Conservation (phyloP, 768 basidiomycete genomes). For the Pulveroboletus sp. region DNA sequence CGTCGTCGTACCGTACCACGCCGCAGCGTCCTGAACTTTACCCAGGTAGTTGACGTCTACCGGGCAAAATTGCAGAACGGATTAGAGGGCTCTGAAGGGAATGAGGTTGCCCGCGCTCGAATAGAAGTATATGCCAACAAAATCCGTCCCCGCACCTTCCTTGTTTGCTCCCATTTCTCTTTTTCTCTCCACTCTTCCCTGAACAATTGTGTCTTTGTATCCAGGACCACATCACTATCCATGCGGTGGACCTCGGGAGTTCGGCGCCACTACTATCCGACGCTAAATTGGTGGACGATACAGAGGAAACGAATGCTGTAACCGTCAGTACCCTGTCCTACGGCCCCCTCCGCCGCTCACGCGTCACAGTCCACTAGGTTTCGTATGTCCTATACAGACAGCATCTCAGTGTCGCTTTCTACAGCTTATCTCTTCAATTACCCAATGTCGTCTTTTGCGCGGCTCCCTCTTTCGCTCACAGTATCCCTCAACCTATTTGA, state of each 20-base stretch:
- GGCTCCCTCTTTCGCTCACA: slow-evolving; percentile 75
- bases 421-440: slow-evolving; percentile 84
- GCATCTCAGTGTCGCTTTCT: slow-evolving; percentile 75
- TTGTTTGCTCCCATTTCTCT: slow-evolving; percentile 43
- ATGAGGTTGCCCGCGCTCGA: slow-evolving; percentile 74
- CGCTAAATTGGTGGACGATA: slow-evolving; percentile 44
- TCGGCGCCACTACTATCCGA: slow-evolving; percentile 75
- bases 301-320: slow-evolving; percentile 11
- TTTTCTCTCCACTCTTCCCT: not conserved
- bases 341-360: slow-evolving; percentile 11
- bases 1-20: slow-evolving; percentile 13
- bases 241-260: slow-evolving; percentile 76
- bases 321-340: slow-evolving; percentile 27
- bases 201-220: slow-evolving; percentile 1
- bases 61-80: slow-evolving; percentile 72
- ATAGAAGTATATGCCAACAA: slow-evolving; percentile 81
- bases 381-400: slow-evolving; percentile 80
- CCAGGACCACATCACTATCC: slow-evolving; percentile 83
- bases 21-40: not conserved
- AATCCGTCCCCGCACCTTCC: slow-evolving; percentile 61
- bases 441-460: slow-evolving; percentile 76
- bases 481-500: slow-evolving; percentile 74
- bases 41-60: slow-evolving; percentile 67
- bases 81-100: slow-evolving; percentile 64
- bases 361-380: slow-evolving; percentile 69